phyloP scores from a whole-genome alignment of 2,329 filamentous ascomycete genomes.

The Didymella segeticola region DNA sequence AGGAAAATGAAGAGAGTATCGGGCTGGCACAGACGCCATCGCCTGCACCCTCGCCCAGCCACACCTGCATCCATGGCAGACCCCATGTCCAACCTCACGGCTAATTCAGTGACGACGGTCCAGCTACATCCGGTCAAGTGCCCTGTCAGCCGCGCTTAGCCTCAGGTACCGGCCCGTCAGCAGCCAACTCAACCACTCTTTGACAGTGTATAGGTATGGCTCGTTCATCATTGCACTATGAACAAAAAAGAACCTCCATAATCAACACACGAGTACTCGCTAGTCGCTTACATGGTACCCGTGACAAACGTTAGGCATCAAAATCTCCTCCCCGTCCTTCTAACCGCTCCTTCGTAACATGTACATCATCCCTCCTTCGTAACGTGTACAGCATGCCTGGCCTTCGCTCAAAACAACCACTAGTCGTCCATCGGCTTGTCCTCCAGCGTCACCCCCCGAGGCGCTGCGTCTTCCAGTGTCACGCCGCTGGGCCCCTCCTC shows the following conservation, averaged over 20 bases:
- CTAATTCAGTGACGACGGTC: slow-evolving; percentile 27
- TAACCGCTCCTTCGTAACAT: slow-evolving; percentile 11
- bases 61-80: slow-evolving; percentile 29
- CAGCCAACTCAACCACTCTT: slow-evolving; percentile 8
- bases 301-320: slow-evolving; percentile 17
- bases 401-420: slow-evolving; percentile 25
- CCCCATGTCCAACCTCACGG: slow-evolving; percentile 32
- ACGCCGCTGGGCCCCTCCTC: slow-evolving; percentile 58
- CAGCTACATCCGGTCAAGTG: slow-evolving; percentile 23
- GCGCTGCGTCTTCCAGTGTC: slow-evolving; percentile 61
- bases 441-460: slow-evolving; percentile 69
- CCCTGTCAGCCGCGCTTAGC: slow-evolving; percentile 23
- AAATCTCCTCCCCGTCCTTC: slow-evolving; percentile 13
- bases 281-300: slow-evolving; percentile 20
- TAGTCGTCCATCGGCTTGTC: slow-evolving; percentile 82
- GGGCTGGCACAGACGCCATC: slow-evolving; percentile 23
- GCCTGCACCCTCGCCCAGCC: slow-evolving; percentile 35
- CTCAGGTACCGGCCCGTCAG: slow-evolving; percentile 28
- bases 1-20: slow-evolving; percentile 18
- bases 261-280: slow-evolving; percentile 11
- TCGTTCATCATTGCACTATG: slow-evolving; percentile 34
- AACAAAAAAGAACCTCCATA: slow-evolving; percentile 27
- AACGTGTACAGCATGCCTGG: slow-evolving; percentile 6
- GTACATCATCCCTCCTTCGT: slow-evolving; percentile 12
- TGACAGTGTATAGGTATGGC: slow-evolving; percentile 17